These are phyloP conservation scores for Globisporangium echinulatum DNA, from an alignment of 352 stramenopile genomes.

Conservation along the genomic window DNA sequence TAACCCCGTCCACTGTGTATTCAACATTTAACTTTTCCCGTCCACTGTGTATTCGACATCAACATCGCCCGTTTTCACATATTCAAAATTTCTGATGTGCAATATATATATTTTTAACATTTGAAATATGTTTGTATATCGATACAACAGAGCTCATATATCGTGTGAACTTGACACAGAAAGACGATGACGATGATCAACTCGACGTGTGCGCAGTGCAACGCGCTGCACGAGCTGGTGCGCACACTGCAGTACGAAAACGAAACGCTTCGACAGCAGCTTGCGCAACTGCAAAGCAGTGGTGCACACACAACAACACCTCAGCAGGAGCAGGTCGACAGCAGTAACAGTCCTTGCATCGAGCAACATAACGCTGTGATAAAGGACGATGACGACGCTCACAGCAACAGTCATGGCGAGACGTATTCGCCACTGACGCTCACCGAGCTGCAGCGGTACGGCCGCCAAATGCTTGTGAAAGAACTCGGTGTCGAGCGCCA, in stretches of 20 bases:
- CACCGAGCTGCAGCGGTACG: constrained; percentile 83
- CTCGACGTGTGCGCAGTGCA: constrained; percentile 17
- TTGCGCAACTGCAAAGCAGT: constrained; percentile 5
- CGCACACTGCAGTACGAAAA: constrained; percentile 10
- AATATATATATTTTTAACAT: background rate
- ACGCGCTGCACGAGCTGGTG: constrained; percentile 27
- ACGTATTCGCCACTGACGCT: constrained; percentile 40
- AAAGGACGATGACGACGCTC: background rate
- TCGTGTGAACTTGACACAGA: background rate
- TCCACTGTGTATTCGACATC: no score
- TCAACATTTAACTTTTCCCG: no score
- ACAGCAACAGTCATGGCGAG: background rate
- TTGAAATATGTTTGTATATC: no score
- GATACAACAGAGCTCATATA: background rate
- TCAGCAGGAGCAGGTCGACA: background rate
- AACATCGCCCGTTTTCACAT: no score
- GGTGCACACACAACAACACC: background rate
- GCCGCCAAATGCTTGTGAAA: constrained; percentile 91
- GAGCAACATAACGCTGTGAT: no score
- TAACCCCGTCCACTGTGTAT: no score
- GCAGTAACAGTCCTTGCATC: background rate
- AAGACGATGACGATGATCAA: background rate
- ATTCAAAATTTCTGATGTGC: background rate
- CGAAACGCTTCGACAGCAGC: constrained; percentile 9
- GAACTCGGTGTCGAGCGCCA: constrained; percentile 91